Percentiles rank a stretch among this genome's conserved stretches.
Evolutionary conservation across 192 early-diverging fungal species (phyloP).

Genomic region (Paraglomus brasilianum): DNA sequence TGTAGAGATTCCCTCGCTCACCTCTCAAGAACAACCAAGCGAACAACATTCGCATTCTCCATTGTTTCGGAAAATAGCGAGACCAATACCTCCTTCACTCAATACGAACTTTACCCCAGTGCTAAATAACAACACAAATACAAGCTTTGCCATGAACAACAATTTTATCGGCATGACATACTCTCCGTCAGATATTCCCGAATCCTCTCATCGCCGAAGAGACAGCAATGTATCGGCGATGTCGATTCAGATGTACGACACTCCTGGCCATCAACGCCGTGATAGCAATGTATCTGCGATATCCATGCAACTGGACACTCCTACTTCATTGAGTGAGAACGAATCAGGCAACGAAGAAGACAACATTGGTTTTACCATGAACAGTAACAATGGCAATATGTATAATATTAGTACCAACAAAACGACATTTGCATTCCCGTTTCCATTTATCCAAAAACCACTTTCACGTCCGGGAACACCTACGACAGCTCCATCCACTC

Average conservation of each 20-base stretch:
- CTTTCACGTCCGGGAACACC: slow-evolving; percentile 27
- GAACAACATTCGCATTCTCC: slow-evolving; percentile 2
- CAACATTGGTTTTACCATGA: background rate
- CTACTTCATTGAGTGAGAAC: slow-evolving; percentile 14
- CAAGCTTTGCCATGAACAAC: background rate
- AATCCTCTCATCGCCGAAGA: slow-evolving; percentile 24
- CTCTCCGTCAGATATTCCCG: slow-evolving; percentile 3
- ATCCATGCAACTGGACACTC: slow-evolving; percentile 32
- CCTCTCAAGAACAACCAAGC: background rate
- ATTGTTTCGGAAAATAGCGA: slow-evolving; percentile 21
- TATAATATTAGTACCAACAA: background rate
- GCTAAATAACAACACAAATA: background rate
- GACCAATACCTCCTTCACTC: slow-evolving; percentile 20
- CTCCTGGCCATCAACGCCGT: slow-evolving; percentile 25
- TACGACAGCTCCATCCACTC: slow-evolving; percentile 22
- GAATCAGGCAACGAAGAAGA: slow-evolving; percentile 27
- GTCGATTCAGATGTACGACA: slow-evolving; percentile 30
- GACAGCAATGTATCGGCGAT: slow-evolving; percentile 32
- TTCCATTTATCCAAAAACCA: slow-evolving; percentile 22
- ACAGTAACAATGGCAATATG: too few relatives aligned
- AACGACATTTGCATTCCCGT: slow-evolving; percentile 6
- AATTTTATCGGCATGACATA: slow-evolving; percentile 9
- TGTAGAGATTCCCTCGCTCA: background rate
- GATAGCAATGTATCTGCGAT: slow-evolving; percentile 31
- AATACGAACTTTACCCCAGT: slow-evolving; percentile 14